These are phyloP conservation scores for Isabelozyma heimii DNA, from an alignment of 805 yeast genomes.

Conservation along the genomic window DNA sequence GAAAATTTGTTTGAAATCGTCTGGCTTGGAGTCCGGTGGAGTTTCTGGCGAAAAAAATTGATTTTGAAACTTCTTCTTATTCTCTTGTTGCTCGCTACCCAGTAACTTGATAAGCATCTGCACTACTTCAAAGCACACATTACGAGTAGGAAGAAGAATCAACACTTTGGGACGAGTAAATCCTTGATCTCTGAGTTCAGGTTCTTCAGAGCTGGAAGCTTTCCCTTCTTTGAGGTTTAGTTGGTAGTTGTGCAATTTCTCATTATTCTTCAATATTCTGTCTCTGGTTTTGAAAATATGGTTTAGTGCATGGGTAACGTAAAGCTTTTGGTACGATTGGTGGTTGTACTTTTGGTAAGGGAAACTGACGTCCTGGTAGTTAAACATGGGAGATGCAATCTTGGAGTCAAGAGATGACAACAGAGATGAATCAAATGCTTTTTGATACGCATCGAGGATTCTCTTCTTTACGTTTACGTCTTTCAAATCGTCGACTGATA, in stretches of 20 bases:
- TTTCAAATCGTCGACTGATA: constrained; percentile 7
- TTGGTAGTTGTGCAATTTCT: constrained; percentile 45
- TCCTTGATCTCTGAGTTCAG: constrained; percentile 87
- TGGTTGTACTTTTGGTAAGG: constrained; percentile 55
- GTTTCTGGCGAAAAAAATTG: constrained; percentile 60
- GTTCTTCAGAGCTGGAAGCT: constrained; percentile 41
- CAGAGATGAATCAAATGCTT: constrained; percentile 8
- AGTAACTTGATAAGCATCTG: constrained; percentile 58
- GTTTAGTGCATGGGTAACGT: constrained; percentile 70
- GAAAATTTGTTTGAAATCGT: constrained; percentile 75
- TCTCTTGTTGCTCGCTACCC: constrained; percentile 75
- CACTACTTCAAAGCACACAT: constrained; percentile 69
- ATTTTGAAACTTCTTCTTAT: constrained; percentile 66
- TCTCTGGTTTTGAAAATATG: constrained; percentile 88
- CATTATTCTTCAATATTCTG: constrained; percentile 73
- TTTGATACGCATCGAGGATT: constrained; percentile 18
- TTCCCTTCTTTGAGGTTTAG: constrained; percentile 36
- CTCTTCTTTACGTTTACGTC: constrained; percentile 29
- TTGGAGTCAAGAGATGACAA: constrained; percentile 41
- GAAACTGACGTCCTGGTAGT: constrained; percentile 68
- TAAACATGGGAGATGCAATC: constrained; percentile 62
- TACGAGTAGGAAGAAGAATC: constrained; percentile 79
- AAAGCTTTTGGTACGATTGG: constrained; percentile 57
- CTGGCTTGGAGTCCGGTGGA: constrained; percentile 63
- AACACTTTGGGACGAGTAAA: constrained; percentile 90